These are phyloP conservation scores for Pythium myriotylum DNA, from an alignment of 352 stramenopile genomes.

Conservation along the genomic window DNA sequence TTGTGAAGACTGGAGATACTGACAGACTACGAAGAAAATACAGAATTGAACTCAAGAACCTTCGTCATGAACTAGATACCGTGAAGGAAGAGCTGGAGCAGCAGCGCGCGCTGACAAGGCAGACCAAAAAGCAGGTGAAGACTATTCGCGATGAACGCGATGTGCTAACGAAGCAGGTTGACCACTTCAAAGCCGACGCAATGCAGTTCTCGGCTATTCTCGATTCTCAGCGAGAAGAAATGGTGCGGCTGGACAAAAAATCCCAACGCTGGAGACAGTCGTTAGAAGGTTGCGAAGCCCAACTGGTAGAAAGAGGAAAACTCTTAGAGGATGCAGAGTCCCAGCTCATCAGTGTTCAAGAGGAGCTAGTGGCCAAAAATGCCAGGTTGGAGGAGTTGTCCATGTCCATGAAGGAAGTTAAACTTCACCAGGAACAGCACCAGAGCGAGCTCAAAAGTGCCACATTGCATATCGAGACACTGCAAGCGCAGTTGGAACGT, in stretches of 20 bases:
- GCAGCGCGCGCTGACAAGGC: constrained; percentile 35
- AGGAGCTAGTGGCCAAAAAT: constrained; percentile 46
- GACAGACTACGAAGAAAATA: constrained; percentile 13
- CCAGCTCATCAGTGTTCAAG: constrained; percentile 33
- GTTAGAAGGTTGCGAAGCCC: constrained; percentile 27
- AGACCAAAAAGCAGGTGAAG: constrained; percentile 42
- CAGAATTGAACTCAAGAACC: constrained; percentile 8
- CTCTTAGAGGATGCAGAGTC: constrained; percentile 30
- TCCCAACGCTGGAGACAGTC: constrained; percentile 27
- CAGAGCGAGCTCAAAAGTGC: not conserved
- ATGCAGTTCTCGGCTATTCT: constrained; percentile 46
- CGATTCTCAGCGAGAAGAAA: constrained; percentile 37
- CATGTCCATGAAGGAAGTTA: not conserved
- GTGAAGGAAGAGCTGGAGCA: constrained; percentile 37
- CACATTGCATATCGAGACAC: not conserved
- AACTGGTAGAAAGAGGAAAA: constrained; percentile 9
- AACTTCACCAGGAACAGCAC: not conserved
- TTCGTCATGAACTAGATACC: constrained; percentile 14
- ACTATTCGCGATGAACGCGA: constrained; percentile 39
- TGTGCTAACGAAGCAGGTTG: constrained; percentile 41
- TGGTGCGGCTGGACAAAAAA: constrained; percentile 33
- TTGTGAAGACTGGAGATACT: constrained; percentile 16
- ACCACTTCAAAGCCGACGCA: constrained; percentile 38
- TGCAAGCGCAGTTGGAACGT: constrained; percentile 30
- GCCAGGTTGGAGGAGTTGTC: constrained; percentile 26